phyloP scores from a whole-genome alignment of 2,329 filamentous ascomycete genomes.

The Xylariaceae sp. region DNA sequence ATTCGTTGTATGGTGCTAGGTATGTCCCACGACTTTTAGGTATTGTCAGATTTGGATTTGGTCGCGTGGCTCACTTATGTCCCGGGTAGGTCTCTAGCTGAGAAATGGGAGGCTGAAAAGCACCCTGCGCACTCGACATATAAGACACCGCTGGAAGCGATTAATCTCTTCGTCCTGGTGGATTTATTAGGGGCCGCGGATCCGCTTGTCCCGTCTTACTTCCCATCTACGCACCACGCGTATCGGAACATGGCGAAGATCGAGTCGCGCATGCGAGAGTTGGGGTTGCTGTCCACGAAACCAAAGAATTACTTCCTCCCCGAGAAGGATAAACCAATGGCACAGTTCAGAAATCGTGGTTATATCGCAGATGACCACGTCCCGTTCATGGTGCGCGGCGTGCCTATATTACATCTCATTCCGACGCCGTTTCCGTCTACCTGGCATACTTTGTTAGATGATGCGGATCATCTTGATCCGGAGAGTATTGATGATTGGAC shows the following conservation, averaged over 20 bases:
- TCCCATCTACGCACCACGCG: constrained; percentile 87
- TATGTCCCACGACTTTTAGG: constrained; percentile 31
- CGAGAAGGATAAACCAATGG: constrained; percentile 50
- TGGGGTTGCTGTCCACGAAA: constrained; percentile 50
- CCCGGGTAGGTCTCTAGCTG: constrained; percentile 58
- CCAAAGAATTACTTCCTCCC: constrained; percentile 55
- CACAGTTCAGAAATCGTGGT: constrained; percentile 41
- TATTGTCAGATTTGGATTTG: too few species aligned
- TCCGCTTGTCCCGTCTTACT: constrained; percentile 77
- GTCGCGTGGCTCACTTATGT: not conserved
- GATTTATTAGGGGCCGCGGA: constrained; percentile 72
- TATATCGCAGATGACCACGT: constrained; percentile 82
- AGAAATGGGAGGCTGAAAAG: constrained; percentile 67
- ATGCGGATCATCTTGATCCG: constrained; percentile 77
- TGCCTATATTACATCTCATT: constrained; percentile 85
- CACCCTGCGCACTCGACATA: constrained; percentile 71
- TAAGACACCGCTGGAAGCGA: constrained; percentile 67
- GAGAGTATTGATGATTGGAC: constrained; percentile 83
- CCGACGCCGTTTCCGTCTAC: constrained; percentile 73
- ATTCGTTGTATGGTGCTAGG: constrained; percentile 86
- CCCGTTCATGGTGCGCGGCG: constrained; percentile 81
- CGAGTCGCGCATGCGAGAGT: constrained; percentile 65
- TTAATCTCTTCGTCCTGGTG: constrained; percentile 84
- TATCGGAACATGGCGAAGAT: constrained; percentile 70
- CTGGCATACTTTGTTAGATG: constrained; percentile 83